A percentile compares a stretch with the other conserved stretches of the same genome.
Conservation (phyloP, 805 yeast genomes). For the Pichia gijzeniarum region DNA sequence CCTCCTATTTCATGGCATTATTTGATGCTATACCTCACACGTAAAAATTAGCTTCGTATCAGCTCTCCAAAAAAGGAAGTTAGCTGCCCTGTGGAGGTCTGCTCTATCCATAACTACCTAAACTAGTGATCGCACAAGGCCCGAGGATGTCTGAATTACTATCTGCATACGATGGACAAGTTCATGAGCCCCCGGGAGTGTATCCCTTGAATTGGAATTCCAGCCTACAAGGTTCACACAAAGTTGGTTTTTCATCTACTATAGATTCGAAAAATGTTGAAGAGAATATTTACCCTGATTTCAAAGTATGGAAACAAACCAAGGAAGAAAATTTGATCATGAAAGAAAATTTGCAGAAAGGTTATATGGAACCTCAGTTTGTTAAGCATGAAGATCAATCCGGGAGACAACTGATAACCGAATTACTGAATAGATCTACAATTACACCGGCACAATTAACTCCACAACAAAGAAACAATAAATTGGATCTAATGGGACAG, state of each 20-base stretch:
- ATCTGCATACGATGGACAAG: slow-evolving; percentile 16
- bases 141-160: slow-evolving; percentile 1
- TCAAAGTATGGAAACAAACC: slow-evolving; percentile 61
- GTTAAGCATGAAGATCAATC: slow-evolving; percentile 65
- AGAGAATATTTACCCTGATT: slow-evolving; percentile 53
- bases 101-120: not conserved
- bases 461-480: slow-evolving; percentile 1
- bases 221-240: not conserved
- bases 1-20: too few relatives aligned
- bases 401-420: slow-evolving; percentile 47
- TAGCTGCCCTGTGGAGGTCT: too few relatives aligned
- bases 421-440: slow-evolving; percentile 2
- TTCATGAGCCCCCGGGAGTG: slow-evolving; percentile 26
- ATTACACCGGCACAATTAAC: not conserved
- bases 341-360: slow-evolving; percentile 57
- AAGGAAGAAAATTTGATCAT: slow-evolving; percentile 48
- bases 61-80: too few relatives aligned
- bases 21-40: too few relatives aligned
- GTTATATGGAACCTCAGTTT: slow-evolving; percentile 56
- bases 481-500: slow-evolving; percentile 38
- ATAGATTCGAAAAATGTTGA: not conserved
- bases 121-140: not conserved
- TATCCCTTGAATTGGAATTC: slow-evolving; percentile 28
- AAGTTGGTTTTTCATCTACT: not conserved
- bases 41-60: too few relatives aligned